Conservation (phyloP, 1,139 yeast species). For the Yamadazyma atmosphaerica region DNA sequence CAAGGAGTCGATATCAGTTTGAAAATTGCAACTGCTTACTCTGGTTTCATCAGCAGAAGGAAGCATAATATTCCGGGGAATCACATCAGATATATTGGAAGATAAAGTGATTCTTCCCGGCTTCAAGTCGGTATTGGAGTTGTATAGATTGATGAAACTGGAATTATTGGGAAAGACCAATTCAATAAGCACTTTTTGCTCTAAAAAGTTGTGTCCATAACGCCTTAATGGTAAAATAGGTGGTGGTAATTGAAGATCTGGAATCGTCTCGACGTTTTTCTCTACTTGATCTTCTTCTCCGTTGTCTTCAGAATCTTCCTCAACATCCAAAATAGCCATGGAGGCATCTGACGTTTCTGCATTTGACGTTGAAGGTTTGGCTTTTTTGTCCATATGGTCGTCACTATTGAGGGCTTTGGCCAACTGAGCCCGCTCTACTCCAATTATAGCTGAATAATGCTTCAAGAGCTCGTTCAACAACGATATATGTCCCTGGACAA, state of each 20-base stretch:
- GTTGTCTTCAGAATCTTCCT: conserved; percentile 43
- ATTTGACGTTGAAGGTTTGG: conserved; percentile 2
- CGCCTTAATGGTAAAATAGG: conserved; percentile 91
- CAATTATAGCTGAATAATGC: conserved; percentile 20
- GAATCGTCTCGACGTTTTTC: conserved; percentile 66
- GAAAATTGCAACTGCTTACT: conserved; percentile 66
- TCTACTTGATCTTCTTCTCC: conserved; percentile 19
- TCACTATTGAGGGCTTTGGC: conserved; percentile 3
- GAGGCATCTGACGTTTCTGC: conserved; percentile 7
- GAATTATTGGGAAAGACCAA: conserved; percentile 60
- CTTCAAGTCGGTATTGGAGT: conserved; percentile 43
- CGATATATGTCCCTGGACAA: conserved; percentile 87
- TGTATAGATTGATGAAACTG: conserved; percentile 53
- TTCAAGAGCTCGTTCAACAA: conserved; percentile 67
- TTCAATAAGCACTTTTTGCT: conserved; percentile 82
- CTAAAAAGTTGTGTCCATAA: conserved; percentile 94
- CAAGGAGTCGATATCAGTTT: conserved; percentile 72
- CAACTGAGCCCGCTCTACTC: conserved; percentile 2
- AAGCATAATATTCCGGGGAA: conserved; percentile 80
- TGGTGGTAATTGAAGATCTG: conserved; percentile 90
- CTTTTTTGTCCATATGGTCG: conserved; percentile 6
- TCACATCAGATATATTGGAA: conserved; percentile 66
- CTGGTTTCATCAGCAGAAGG: conserved; percentile 77
- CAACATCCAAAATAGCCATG: conserved; percentile 36
- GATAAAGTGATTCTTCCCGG: conserved; percentile 73